These are phyloP conservation scores for Microbotryum saponariae DNA, from an alignment of 1,284 basidiomycete species.

Conservation along the genomic window DNA sequence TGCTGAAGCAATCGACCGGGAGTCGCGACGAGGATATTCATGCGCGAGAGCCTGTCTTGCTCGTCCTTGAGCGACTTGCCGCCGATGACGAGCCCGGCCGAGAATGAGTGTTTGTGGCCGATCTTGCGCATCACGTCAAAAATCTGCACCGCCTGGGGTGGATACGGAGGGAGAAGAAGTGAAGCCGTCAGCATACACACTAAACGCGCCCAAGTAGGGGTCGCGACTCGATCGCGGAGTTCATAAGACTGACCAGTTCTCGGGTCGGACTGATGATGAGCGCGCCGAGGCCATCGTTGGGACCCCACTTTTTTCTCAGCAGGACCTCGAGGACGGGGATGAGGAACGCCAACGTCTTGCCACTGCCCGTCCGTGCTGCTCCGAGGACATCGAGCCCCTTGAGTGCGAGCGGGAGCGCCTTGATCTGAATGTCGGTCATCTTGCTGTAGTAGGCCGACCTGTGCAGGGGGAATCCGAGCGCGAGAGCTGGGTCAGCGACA, in stretches of 20 bases:
- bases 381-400: conserved; percentile 65
- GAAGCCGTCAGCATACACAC: not conserved
- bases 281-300: conserved; percentile 78
- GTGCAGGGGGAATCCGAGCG: conserved; percentile 52
- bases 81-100: conserved; percentile 90
- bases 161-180: no score
- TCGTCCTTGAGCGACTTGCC: conserved; percentile 95
- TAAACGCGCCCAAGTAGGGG: not conserved
- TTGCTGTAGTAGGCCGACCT: conserved; percentile 75
- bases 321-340: conserved; percentile 68
- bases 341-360: conserved; percentile 75
- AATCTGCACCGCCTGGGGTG: conserved; percentile 77
- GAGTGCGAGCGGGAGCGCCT: conserved; percentile 57
- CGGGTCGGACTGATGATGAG: conserved; percentile 91
- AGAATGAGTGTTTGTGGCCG: conserved; percentile 83
- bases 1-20: conserved; percentile 92
- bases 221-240: no score
- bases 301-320: conserved; percentile 67
- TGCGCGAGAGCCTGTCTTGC: conserved; percentile 67
- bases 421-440: conserved; percentile 74
- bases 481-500: conserved; percentile 42
- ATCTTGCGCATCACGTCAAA: conserved; percentile 91
- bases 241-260: conserved; percentile 59
- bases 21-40: conserved; percentile 97
- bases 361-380: conserved; percentile 70